Evolutionary conservation across 345 rosid genomes (phyloP).

Genomic region (Psidium friedrichsthalianum): DNA sequence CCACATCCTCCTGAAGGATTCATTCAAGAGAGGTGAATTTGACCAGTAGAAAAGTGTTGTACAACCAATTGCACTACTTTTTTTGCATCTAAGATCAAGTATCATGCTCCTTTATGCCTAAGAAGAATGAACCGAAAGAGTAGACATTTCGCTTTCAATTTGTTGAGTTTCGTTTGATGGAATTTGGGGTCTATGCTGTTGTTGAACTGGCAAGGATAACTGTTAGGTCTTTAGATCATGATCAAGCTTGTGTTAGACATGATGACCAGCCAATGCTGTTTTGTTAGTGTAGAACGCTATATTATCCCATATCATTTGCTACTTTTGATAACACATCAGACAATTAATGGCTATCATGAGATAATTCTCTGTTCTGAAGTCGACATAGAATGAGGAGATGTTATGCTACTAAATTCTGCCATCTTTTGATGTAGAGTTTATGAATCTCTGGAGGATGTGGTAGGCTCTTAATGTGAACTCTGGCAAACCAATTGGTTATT

Average conservation of each 20-base stretch:
- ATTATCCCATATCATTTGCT: not conserved
- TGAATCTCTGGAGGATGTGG: not conserved
- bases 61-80: not conserved
- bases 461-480: not conserved
- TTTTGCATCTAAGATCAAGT: not conserved
- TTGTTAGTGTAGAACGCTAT: not conserved
- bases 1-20: not conserved
- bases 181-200: not conserved
- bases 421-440: not conserved
- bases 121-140: not conserved
- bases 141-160: not conserved
- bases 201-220: not conserved
- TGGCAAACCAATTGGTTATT: not conserved
- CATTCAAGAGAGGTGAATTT: not conserved
- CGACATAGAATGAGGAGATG: not conserved
- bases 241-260: not conserved
- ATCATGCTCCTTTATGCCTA: not conserved
- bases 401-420: not conserved
- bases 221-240: not conserved
- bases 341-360: not conserved
- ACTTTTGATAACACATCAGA: not conserved
- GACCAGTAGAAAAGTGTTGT: not conserved
- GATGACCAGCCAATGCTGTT: not conserved
- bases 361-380: not conserved
- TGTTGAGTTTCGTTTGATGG: not conserved